Percentiles rank a stretch among this genome's conserved stretches.
Conservation (phyloP, 805 yeast species). For the Dipodascus geniculatus region DNA sequence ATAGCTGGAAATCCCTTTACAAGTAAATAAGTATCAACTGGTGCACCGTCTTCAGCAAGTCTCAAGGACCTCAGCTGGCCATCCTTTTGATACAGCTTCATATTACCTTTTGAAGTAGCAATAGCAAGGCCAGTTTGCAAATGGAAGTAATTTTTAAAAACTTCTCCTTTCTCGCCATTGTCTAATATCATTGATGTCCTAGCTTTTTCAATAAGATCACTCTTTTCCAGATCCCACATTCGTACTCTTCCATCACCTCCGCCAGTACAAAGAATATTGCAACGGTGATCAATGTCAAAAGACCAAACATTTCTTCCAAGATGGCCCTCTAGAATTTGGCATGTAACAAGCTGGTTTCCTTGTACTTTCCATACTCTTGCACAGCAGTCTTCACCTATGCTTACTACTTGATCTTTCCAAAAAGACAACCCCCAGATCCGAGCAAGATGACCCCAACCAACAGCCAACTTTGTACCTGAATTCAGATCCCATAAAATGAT, state of each 20-base stretch:
- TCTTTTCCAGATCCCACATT: slow-evolving; percentile 35
- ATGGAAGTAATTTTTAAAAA: slow-evolving; percentile 48
- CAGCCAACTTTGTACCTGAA: slow-evolving; percentile 48
- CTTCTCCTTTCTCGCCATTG: slow-evolving; percentile 33
- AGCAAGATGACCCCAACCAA: slow-evolving; percentile 96
- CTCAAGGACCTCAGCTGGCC: neutral
- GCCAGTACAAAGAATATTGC: slow-evolving; percentile 58
- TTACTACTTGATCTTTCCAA: slow-evolving; percentile 33
- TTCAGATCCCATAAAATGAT: slow-evolving; percentile 60
- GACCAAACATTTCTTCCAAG: slow-evolving; percentile 80
- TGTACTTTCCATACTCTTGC: slow-evolving; percentile 61
- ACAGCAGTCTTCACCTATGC: slow-evolving; percentile 82
- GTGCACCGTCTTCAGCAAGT: slow-evolving; percentile 3
- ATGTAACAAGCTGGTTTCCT: slow-evolving; percentile 25
- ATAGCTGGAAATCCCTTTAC: slow-evolving; percentile 30
- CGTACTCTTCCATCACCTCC: slow-evolving; percentile 88
- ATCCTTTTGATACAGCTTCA: slow-evolving; percentile 28
- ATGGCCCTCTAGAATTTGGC: slow-evolving; percentile 55
- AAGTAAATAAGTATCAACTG: slow-evolving; percentile 12
- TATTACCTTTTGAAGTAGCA: slow-evolving; percentile 42
- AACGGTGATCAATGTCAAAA: slow-evolving; percentile 44
- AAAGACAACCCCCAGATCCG: slow-evolving; percentile 81
- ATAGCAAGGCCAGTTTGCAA: slow-evolving; percentile 35
- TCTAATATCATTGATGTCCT: neutral
- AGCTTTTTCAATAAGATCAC: neutral